Conservation (phyloP, 495 filamentous ascomycete genomes). For the Sordaria brevicollis region DNA sequence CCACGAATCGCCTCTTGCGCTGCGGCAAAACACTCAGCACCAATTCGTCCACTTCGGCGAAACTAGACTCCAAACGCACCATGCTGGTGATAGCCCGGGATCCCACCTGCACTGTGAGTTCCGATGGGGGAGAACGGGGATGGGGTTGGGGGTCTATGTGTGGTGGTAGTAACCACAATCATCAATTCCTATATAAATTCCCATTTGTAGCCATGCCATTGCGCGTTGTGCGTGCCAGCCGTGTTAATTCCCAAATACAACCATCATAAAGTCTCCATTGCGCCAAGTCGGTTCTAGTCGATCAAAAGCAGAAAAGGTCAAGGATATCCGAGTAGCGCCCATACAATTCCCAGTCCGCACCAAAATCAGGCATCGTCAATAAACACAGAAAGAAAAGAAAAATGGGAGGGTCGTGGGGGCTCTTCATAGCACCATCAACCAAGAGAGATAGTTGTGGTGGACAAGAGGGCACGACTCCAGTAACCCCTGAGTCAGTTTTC, state of each 20-base stretch:
- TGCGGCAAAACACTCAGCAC: not conserved
- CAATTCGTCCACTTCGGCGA: not conserved
- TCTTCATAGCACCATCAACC: not conserved
- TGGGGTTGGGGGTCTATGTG: not conserved
- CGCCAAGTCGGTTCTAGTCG: not conserved
- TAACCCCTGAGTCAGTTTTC: not conserved
- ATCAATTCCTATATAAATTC: not conserved
- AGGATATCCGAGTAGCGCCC: not conserved
- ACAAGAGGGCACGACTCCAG: not conserved
- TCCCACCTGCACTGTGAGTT: not conserved
- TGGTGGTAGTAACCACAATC: not conserved
- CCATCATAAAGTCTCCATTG: not conserved
- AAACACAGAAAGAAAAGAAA: not conserved
- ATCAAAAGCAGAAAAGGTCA: not conserved
- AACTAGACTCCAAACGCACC: not conserved
- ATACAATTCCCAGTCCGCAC: not conserved
- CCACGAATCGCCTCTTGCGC: conserved; percentile 14
- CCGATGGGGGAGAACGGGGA: not conserved
- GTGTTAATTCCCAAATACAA: not conserved
- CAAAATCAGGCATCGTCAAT: not conserved
- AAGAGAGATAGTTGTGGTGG: not conserved
- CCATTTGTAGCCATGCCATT: not conserved
- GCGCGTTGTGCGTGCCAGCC: not conserved
- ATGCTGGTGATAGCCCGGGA: not conserved
- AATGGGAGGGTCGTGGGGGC: not conserved